Evolutionary conservation across 306 rosid genomes (phyloP), one percentile per base, ranked within the genome.

Genomic region (Cajanus cajan): DNA sequence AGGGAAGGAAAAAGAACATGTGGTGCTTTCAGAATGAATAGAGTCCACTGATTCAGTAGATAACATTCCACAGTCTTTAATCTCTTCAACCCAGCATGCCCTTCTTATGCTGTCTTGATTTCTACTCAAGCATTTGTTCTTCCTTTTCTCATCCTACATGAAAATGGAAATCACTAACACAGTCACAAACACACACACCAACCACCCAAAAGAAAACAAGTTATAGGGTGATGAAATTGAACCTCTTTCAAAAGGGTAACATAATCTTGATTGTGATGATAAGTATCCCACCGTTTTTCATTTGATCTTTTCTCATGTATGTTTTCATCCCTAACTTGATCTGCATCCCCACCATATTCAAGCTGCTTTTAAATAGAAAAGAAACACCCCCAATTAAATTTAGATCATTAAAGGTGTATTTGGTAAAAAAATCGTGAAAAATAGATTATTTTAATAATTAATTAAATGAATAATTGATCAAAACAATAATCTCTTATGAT

Each of bases 1-100:
- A 6, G 97, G 97, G 75, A 93, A 90, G 4, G 91, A 90, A 68
- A 93, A 93, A 22, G 96, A 90, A 71, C 86, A 83, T 16, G 83
- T 62, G 70, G 92, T 90, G 51, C 69, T 80, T 58, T 82, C 88
- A 16, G 94, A 89, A 59, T 70, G 87, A 47, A 74, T 62, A 0
- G 94, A 90, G 62, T 83, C 88, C 1, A 84, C 87, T 59, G 90
- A 90, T 65, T 76, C 86, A 8, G 24, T 48, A 13, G 84, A 75
- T 13, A 68, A 73, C 50, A 66, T 21, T n/a, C 31, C 50, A n/a
- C 47, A 6, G 43, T 78, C 82, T 73, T 82, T 81, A 41, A 44
- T 77, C 63, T 44, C 80, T 47, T 65, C 78, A 14, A 3, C 74
- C 24, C 37, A 69, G 15, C 67, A 54, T 40, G 25, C 21, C 72